Evolutionary conservation across 441 rosid species (phyloP).

Genomic region (Eruca vesicaria): DNA sequence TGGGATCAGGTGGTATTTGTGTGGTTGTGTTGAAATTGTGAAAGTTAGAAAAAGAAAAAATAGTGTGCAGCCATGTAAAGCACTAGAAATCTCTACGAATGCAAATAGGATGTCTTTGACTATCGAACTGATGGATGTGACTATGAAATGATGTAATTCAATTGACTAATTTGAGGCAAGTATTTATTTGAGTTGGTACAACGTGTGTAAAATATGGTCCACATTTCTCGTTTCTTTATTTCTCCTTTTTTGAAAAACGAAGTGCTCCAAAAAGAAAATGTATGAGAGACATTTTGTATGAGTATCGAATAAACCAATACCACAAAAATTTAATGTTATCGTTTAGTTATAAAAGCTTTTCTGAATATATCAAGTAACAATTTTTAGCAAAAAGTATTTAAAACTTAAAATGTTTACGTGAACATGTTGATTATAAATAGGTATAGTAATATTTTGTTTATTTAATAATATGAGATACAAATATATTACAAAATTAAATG

Average conservation of each 20-base stretch:
- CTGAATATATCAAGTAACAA: neutral
- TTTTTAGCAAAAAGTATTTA: neutral
- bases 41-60: slow-evolving; percentile 1
- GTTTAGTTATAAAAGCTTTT: neutral
- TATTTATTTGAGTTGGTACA: slow-evolving; percentile 29
- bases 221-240: slow-evolving; percentile 29
- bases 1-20: neutral
- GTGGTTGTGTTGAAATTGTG: slow-evolving; percentile 13
- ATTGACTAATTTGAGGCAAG: slow-evolving; percentile 28
- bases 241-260: neutral
- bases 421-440: neutral
- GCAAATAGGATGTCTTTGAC: slow-evolving; percentile 21
- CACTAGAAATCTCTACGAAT: slow-evolving; percentile 23
- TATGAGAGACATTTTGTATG: neutral
- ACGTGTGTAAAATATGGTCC: slow-evolving; percentile 36
- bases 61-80: slow-evolving; percentile 18
- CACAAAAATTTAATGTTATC: neutral
- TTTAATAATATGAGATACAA: no score
- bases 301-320: neutral
- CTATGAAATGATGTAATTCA: neutral
- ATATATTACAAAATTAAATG: no score
- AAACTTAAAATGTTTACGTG: neutral
- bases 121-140: slow-evolving; percentile 27
- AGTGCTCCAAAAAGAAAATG: slow-evolving; percentile 3
- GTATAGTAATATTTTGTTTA: no score